These are phyloP conservation scores for Metschnikowia drakensbergensis DNA, from an alignment of 805 yeast species.

Conservation along the genomic window DNA sequence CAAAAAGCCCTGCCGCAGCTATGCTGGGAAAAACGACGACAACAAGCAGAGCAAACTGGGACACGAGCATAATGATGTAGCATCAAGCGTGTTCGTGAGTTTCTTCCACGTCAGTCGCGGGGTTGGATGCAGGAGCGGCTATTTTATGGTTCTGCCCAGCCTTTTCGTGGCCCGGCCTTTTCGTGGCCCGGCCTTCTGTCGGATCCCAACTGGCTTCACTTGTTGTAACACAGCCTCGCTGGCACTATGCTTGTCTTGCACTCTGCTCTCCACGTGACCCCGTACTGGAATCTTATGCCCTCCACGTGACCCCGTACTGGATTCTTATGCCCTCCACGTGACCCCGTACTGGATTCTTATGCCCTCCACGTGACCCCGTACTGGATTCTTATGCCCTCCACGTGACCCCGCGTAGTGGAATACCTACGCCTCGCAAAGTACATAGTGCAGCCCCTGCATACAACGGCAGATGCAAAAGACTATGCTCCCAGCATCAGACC, in stretches of 20 bases:
- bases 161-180: no score
- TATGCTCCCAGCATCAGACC: neutral
- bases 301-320: no score
- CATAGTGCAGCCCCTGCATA: neutral
- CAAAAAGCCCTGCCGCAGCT: conserved; percentile 32
- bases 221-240: no score
- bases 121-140: neutral
- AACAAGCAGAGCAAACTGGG: neutral
- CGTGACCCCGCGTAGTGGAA: no score
- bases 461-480: neutral
- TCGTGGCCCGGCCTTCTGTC: no score
- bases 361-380: neutral
- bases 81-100: neutral
- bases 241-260: no score
- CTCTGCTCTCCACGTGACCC: no score
- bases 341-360: neutral
- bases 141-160: no score
- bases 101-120: conserved; percentile 6
- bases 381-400: neutral
- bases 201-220: no score
- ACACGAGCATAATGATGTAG: conserved; percentile 7
- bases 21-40: conserved; percentile 13
- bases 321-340: no score
- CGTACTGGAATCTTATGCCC: neutral
- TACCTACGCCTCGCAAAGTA: no score